phyloP scores from a whole-genome alignment of 306 rosid species.

The Trichosanthes truncata region DNA sequence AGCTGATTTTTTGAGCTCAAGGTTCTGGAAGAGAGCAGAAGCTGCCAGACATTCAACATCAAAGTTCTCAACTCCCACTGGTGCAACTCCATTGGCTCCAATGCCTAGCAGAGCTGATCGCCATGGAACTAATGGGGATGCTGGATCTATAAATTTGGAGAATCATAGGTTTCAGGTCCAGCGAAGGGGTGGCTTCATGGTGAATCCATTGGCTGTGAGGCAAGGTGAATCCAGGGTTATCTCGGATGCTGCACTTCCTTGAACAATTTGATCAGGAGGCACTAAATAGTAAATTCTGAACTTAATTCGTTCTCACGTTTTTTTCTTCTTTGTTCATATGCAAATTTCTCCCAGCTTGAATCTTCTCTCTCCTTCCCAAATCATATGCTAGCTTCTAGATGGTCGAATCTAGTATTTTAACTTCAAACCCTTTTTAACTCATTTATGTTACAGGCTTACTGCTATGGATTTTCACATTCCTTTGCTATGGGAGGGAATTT shows the following conservation, averaged over 20 bases:
- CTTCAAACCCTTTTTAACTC: background rate
- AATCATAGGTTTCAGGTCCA: slow-evolving; percentile 38
- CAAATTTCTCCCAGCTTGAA: background rate
- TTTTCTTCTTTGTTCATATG: background rate
- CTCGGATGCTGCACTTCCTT: background rate
- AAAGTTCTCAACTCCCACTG: slow-evolving; percentile 32
- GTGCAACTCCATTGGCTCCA: slow-evolving; percentile 33
- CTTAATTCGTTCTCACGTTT: background rate
- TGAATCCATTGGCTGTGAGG: slow-evolving; percentile 77
- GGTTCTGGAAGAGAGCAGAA: slow-evolving; percentile 73
- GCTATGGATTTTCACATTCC: background rate
- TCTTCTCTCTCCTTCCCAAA: background rate
- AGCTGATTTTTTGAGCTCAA: slow-evolving; percentile 70
- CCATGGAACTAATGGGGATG: slow-evolving; percentile 25
- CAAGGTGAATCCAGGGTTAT: slow-evolving; percentile 29
- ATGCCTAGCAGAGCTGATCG: slow-evolving; percentile 24
- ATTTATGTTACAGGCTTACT: background rate
- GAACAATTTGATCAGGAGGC: background rate
- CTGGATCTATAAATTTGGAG: slow-evolving; percentile 6
- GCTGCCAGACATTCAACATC: slow-evolving; percentile 34
- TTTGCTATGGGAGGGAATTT: slow-evolving; percentile 1
- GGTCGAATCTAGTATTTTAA: background rate
- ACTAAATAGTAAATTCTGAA: slow-evolving; percentile 6
- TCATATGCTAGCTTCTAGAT: background rate
- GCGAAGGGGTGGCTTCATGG: slow-evolving; percentile 62